A percentile compares a stretch with the other conserved stretches of the same genome.
These are phyloP conservation scores for Xerocomus brunneocitrinus DNA, from an alignment of 768 basidiomycete genomes.

Conservation along the genomic window DNA sequence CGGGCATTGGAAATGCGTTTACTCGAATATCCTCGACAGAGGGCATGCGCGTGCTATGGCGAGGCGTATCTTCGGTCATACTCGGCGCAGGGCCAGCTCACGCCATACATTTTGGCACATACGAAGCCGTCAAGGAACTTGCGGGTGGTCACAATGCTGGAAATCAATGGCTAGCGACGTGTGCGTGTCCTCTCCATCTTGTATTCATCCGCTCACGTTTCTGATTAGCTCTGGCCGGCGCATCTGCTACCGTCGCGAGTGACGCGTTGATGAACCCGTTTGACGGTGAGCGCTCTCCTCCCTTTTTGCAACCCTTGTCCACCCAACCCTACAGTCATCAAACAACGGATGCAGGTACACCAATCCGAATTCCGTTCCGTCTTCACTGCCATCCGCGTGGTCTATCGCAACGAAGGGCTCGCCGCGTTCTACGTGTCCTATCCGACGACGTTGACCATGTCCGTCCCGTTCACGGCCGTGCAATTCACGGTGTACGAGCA, in stretches of 20 bases:
- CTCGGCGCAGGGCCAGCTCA: slow-evolving; percentile 97
- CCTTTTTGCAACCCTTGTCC: background rate
- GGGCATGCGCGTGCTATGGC: slow-evolving; percentile 87
- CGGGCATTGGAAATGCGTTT: slow-evolving; percentile 86
- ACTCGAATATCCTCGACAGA: slow-evolving; percentile 92
- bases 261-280: slow-evolving; percentile 99
- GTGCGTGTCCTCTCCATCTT: slow-evolving; percentile 45
- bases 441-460: slow-evolving; percentile 94
- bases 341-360: slow-evolving; percentile 99
- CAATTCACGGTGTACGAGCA: slow-evolving; percentile 98
- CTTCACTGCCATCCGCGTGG: slow-evolving; percentile 75
- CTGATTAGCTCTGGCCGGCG: slow-evolving; percentile 79
- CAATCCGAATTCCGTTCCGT: slow-evolving; percentile 89
- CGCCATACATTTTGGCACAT: slow-evolving; percentile 94
- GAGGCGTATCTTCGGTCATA: slow-evolving; percentile 94
- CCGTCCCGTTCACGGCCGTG: slow-evolving; percentile 96
- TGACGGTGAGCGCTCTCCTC: slow-evolving; percentile 63
- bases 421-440: slow-evolving; percentile 97
- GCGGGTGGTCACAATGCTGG: slow-evolving; percentile 75
- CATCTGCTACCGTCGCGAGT: slow-evolving; percentile 87
- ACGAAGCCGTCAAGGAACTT: slow-evolving; percentile 92
- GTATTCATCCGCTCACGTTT: slow-evolving; percentile 10
- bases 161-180: slow-evolving; percentile 85
- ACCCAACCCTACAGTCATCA: slow-evolving; percentile 67
- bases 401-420: slow-evolving; percentile 83